phyloP scores from a whole-genome alignment of 2,329 filamentous ascomycete species.

The Thelonectria olida region DNA sequence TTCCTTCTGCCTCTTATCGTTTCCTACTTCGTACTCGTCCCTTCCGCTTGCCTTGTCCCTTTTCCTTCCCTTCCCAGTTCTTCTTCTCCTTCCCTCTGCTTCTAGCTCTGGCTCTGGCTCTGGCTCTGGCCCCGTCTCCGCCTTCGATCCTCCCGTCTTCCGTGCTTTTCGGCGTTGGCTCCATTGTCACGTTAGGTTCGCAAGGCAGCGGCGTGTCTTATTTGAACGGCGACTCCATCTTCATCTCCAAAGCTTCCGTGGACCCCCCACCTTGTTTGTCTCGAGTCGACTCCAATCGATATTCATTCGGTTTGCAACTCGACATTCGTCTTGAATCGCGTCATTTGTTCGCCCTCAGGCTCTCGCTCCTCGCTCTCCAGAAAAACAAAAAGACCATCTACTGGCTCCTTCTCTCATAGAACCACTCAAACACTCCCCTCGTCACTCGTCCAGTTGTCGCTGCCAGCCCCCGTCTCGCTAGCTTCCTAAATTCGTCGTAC shows the following conservation, averaged over 20 bases:
- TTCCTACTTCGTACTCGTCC: conserved; percentile 19
- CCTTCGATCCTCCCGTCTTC: not conserved
- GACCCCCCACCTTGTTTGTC: conserved; percentile 10
- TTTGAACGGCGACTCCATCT: conserved; percentile 16
- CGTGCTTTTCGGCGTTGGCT: conserved; percentile 14
- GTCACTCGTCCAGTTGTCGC: conserved; percentile 11
- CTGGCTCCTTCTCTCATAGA: conserved; percentile 24
- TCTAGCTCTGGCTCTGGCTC: not conserved
- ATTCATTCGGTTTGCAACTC: not conserved
- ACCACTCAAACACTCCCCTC: conserved; percentile 4
- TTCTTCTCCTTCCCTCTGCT: conserved; percentile 8
- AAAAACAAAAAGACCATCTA: not conserved
- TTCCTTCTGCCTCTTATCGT: conserved; percentile 24
- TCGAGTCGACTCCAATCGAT: conserved; percentile 2
- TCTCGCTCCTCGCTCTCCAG: not conserved
- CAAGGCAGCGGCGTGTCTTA: conserved; percentile 16
- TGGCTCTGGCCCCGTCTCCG: not conserved
- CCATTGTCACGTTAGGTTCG: conserved; percentile 18
- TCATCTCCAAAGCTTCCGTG: not conserved
- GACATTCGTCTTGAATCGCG: not conserved
- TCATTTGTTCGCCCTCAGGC: not conserved
- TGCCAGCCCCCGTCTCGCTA: conserved; percentile 18
- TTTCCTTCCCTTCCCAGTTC: conserved; percentile 20
- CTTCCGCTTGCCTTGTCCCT: conserved; percentile 16
- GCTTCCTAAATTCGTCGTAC: conserved; percentile 24